These are phyloP conservation scores for Beta lomatogona DNA, from an alignment of 179 eudicot species.

Conservation along the genomic window DNA sequence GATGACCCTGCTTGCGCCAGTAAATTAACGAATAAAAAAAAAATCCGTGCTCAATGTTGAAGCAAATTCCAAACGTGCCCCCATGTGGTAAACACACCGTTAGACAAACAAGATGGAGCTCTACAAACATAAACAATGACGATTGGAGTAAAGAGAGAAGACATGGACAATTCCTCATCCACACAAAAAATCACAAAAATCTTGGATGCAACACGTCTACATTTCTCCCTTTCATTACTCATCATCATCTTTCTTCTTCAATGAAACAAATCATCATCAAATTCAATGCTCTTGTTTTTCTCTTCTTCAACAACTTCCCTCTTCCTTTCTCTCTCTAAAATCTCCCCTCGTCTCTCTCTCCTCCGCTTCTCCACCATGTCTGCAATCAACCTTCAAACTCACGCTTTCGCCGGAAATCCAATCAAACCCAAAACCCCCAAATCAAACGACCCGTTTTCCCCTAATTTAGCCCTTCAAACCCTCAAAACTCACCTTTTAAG, in stretches of 20 bases:
- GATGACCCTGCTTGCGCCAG: too few species aligned
- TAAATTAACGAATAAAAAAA: too few species aligned
- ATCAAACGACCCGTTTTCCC: slow-evolving; percentile 54
- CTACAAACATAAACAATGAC: background rate
- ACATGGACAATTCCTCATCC: background rate
- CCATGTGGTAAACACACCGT: too few species aligned
- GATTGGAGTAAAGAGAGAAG: background rate
- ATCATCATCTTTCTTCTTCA: slow-evolving; percentile 10
- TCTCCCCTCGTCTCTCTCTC: slow-evolving; percentile 20
- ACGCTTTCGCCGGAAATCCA: slow-evolving; percentile 83
- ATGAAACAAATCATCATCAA: background rate
- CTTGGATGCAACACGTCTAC: background rate
- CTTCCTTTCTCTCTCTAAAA: slow-evolving; percentile 31
- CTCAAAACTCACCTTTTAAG: slow-evolving; percentile 49
- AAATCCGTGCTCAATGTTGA: too few species aligned
- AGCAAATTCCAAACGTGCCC: too few species aligned
- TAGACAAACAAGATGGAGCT: too few species aligned
- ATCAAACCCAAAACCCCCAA: slow-evolving; percentile 64
- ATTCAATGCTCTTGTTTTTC: slow-evolving; percentile 29
- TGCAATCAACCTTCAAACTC: slow-evolving; percentile 45
- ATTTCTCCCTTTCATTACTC: background rate
- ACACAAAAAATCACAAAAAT: background rate
- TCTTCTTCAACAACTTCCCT: slow-evolving; percentile 20
- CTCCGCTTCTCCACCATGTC: slow-evolving; percentile 48
- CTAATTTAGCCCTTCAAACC: slow-evolving; percentile 59